These are phyloP conservation scores for Coemansia sp. DNA, from an alignment of 192 early-diverging fungal genomes.

Conservation along the genomic window DNA sequence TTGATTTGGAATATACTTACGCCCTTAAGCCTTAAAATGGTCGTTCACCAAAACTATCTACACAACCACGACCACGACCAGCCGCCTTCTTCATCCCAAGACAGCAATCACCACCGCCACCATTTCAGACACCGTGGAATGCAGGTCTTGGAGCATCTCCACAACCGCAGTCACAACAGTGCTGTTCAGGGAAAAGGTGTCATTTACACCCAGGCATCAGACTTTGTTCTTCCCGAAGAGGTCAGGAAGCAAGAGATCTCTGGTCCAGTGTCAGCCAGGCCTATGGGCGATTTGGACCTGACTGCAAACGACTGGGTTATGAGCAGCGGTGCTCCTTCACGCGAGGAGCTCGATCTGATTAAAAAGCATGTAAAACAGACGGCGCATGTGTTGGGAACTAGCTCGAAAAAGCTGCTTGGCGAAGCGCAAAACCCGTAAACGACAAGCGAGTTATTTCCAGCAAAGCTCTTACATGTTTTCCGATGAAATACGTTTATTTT, in stretches of 20 bases:
- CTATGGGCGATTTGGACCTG: constrained; percentile 40
- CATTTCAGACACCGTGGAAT: no score
- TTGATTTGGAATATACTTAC: no score
- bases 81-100: no score
- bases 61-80: no score
- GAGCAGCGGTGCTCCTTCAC: constrained; percentile 30
- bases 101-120: not conserved
- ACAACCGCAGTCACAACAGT: no score
- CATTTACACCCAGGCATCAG: constrained; percentile 40
- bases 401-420: constrained; percentile 16
- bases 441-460: no score
- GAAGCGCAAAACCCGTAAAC: constrained; percentile 6
- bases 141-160: no score
- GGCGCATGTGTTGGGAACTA: constrained; percentile 25
- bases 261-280: constrained; percentile 18
- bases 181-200: constrained; percentile 15
- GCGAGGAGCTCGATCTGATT: constrained; percentile 22
- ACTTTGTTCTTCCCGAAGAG: constrained; percentile 37
- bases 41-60: no score
- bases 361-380: constrained; percentile 37
- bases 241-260: constrained; percentile 36
- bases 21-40: no score
- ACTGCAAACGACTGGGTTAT: constrained; percentile 43
- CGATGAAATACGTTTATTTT: no score
- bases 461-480: no score